These are phyloP conservation scores for Cytospora leucostoma DNA, from an alignment of 2,329 filamentous ascomycete genomes.

Conservation along the genomic window DNA sequence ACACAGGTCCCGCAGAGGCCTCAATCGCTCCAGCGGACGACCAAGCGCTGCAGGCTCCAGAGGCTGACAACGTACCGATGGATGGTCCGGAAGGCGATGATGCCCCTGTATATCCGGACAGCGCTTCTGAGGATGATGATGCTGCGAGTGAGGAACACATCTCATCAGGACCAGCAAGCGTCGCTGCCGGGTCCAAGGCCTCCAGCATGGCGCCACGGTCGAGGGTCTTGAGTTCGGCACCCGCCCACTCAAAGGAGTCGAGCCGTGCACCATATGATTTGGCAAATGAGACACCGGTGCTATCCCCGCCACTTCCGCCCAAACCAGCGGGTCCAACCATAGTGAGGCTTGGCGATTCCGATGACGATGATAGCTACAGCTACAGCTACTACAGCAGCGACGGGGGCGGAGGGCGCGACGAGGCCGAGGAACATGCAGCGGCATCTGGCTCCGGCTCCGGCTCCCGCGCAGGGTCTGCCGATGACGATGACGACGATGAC, in stretches of 20 bases:
- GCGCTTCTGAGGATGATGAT: slow-evolving; percentile 28
- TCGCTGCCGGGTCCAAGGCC: slow-evolving; percentile 12
- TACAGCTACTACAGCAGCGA: slow-evolving; percentile 23
- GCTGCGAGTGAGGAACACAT: slow-evolving; percentile 30
- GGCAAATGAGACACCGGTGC: not conserved
- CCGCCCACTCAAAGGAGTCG: slow-evolving; percentile 5
- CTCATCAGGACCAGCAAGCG: slow-evolving; percentile 28
- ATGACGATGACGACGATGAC: slow-evolving; percentile 31
- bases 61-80: not conserved
- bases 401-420: slow-evolving; percentile 8
- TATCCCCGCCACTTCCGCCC: slow-evolving; percentile 19
- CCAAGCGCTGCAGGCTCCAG: not conserved
- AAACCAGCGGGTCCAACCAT: slow-evolving; percentile 36
- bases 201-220: slow-evolving; percentile 18
- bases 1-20: not conserved
- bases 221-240: slow-evolving; percentile 4
- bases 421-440: slow-evolving; percentile 22
- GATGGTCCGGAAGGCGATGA: slow-evolving; percentile 6
- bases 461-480: slow-evolving; percentile 2
- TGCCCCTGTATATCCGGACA: not conserved
- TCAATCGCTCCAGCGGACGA: no score
- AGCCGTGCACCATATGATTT: slow-evolving; percentile 4
- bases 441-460: slow-evolving; percentile 6
- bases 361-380: slow-evolving; percentile 31
- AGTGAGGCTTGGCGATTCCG: slow-evolving; percentile 36